Percentiles rank a stretch among this genome's conserved stretches.
phyloP scores from a whole-genome alignment of 2,329 filamentous ascomycete genomes.

The Pezizomycotina sp. region DNA sequence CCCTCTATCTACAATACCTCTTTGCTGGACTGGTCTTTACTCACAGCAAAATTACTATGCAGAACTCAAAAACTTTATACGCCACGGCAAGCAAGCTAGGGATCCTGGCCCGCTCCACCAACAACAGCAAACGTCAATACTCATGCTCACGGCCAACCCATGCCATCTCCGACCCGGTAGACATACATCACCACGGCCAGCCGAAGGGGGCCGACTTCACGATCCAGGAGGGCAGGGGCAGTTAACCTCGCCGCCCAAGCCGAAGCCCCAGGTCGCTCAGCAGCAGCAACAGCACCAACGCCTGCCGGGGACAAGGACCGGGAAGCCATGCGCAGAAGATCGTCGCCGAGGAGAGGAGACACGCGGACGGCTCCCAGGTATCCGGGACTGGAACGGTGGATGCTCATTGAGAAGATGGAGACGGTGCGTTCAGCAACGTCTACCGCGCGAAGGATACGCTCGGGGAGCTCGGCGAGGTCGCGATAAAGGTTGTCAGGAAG shows the following conservation, averaged over 20 bases:
- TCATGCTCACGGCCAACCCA: constrained; percentile 42
- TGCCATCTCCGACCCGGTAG: constrained; percentile 29
- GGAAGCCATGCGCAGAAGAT: constrained; percentile 66
- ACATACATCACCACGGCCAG: constrained; percentile 35
- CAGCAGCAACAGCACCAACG: constrained; percentile 31
- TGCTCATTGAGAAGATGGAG: constrained; percentile 89
- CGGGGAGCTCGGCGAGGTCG: constrained; percentile 60
- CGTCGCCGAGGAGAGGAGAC: constrained; percentile 82
- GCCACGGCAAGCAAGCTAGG: constrained; percentile 90
- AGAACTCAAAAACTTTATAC: constrained; percentile 96
- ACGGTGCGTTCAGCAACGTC: constrained; percentile 96
- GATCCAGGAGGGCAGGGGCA: constrained; percentile 42
- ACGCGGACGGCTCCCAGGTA: constrained; percentile 75
- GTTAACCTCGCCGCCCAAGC: constrained; percentile 52
- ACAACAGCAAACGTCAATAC: constrained; percentile 40
- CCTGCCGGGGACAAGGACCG: constrained; percentile 31
- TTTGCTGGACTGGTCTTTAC: no score
- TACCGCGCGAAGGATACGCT: constrained; percentile 69
- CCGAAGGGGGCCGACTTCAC: constrained; percentile 44
- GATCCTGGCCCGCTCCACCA: constrained; percentile 43
- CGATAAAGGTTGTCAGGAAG: constrained; percentile 97
- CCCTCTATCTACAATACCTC: no score
- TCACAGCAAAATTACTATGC: no score
- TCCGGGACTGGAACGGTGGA: constrained; percentile 71
- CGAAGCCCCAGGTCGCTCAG: constrained; percentile 36